Evolutionary conservation across 176 grass and related monocot genomes (phyloP).

Genomic region (Neostapfia colusana): DNA sequence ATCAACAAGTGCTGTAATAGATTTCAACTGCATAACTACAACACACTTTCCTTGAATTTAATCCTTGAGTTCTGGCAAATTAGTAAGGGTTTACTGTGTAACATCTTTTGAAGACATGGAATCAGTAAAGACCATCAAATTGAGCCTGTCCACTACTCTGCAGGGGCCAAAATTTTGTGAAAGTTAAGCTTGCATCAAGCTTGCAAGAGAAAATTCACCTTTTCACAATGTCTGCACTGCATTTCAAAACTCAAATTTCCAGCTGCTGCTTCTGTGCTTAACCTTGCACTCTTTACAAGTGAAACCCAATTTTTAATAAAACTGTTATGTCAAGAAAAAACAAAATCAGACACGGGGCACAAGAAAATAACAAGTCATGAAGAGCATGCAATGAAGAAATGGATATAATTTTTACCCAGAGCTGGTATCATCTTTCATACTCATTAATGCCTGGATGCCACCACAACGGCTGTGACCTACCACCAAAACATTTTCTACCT

Average conservation of each 20-base stretch:
- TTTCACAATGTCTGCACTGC: conserved; percentile 94
- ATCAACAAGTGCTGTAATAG: not conserved
- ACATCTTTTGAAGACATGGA: conserved; percentile 6
- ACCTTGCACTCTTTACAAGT: conserved; percentile 72
- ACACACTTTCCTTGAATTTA: not conserved
- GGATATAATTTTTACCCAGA: conserved; percentile 54
- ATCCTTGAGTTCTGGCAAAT: not conserved
- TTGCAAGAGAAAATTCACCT: conserved; percentile 47
- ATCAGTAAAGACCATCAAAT: conserved; percentile 2
- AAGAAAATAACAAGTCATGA: not conserved
- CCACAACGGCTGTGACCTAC: conserved; percentile 93
- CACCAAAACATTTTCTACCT: conserved; percentile 81
- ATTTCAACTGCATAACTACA: conserved; percentile 10
- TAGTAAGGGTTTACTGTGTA: not conserved
- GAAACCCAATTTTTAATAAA: conserved; percentile 86
- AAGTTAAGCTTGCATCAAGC: not conserved
- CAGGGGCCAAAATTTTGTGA: not conserved
- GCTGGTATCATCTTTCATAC: conserved; percentile 60
- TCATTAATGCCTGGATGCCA: conserved; percentile 93
- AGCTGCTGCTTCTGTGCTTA: conserved; percentile 90
- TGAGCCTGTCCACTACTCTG: not conserved
- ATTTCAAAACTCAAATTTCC: conserved; percentile 82
- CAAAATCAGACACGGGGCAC: conserved; percentile 26
- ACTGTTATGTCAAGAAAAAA: conserved; percentile 51
- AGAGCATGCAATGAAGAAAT: conserved; percentile 16